Evolutionary conservation across 1,139 yeast species (phyloP).

Genomic region (Diutina siamensis): DNA sequence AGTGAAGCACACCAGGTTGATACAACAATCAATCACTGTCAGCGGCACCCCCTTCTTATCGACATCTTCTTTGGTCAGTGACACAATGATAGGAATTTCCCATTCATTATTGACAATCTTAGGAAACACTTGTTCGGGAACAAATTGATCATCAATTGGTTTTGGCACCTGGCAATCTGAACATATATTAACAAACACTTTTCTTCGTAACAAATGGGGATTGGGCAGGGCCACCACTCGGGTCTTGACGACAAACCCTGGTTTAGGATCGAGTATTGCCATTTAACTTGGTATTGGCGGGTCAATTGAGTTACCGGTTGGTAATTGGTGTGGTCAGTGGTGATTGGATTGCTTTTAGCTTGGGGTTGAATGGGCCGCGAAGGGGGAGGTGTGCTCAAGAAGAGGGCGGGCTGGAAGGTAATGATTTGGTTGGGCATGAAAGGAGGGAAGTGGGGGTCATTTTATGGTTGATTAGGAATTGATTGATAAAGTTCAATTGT

Average conservation of each 20-base stretch:
- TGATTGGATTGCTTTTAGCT: neutral
- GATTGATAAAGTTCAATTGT: no score
- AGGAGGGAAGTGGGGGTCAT: no score
- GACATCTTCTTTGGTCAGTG: constrained; percentile 37
- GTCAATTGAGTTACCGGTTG: neutral
- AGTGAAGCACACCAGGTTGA: constrained; percentile 46
- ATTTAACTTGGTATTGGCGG: neutral
- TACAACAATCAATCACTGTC: constrained; percentile 66
- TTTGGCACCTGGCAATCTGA: constrained; percentile 52
- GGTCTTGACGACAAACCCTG: constrained; percentile 60
- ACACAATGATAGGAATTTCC: constrained; percentile 75
- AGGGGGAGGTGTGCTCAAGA: neutral
- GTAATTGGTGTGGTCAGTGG: neutral
- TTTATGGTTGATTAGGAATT: no score
- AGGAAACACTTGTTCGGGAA: constrained; percentile 49
- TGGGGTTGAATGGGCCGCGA: neutral
- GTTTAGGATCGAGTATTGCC: constrained; percentile 27
- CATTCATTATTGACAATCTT: constrained; percentile 61
- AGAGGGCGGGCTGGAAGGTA: neutral
- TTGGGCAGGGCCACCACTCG: constrained; percentile 25
- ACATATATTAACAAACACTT: constrained; percentile 73
- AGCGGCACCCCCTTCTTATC: constrained; percentile 66
- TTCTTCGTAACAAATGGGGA: constrained; percentile 29
- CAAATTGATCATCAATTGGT: constrained; percentile 31
- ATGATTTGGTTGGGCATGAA: neutral